These are phyloP conservation scores for Kalaharituber pfeilii DNA, from an alignment of 2,329 filamentous ascomycete genomes.

Conservation along the genomic window DNA sequence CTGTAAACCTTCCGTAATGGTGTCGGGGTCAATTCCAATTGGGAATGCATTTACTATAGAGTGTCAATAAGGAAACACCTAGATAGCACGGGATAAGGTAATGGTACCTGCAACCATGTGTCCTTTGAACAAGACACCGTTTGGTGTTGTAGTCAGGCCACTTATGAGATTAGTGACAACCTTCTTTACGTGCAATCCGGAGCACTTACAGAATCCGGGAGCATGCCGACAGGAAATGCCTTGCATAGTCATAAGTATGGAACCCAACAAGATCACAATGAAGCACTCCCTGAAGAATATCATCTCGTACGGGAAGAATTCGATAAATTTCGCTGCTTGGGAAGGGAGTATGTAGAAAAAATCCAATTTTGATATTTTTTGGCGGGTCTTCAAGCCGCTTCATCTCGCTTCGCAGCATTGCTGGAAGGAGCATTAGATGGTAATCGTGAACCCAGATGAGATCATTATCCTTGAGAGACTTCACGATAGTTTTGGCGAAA, in stretches of 20 bases:
- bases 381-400: constrained; percentile 51
- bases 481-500: constrained; percentile 74
- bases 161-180: constrained; percentile 20
- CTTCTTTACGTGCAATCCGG: constrained; percentile 2
- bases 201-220: constrained; percentile 63
- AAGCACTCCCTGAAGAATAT: constrained; percentile 69
- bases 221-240: constrained; percentile 91
- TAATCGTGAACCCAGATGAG: constrained; percentile 98
- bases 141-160: constrained; percentile 55
- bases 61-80: not conserved
- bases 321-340: constrained; percentile 94
- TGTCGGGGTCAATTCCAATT: constrained; percentile 94
- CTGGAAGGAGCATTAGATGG: constrained; percentile 88
- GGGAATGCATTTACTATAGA: constrained; percentile 83
- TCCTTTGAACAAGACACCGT: constrained; percentile 78
- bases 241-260: constrained; percentile 97
- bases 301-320: constrained; percentile 80
- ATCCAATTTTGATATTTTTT: constrained; percentile 92
- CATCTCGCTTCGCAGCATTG: constrained; percentile 75
- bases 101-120: constrained; percentile 43
- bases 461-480: constrained; percentile 81
- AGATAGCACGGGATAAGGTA: not conserved
- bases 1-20: constrained; percentile 77
- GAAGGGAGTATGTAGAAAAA: constrained; percentile 95
- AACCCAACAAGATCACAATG: constrained; percentile 94